phyloP scores from a whole-genome alignment of 23 red algal genomes.

The Gracilaria domingensis region DNA sequence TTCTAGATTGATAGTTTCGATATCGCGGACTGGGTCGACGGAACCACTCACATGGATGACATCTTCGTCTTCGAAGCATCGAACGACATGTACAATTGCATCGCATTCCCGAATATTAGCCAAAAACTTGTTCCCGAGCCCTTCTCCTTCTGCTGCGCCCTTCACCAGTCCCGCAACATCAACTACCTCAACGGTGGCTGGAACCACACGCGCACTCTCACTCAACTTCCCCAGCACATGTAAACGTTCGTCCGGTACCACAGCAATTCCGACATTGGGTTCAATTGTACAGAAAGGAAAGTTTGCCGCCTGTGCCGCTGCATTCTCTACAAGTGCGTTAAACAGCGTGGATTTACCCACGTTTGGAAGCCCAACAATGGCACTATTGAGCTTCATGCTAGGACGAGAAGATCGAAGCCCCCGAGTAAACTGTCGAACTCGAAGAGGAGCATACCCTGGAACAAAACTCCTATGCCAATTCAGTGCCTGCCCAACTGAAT shows the following conservation, averaged over 20 bases:
- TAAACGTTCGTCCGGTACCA: conserved; percentile 93
- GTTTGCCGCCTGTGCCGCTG: conserved; percentile 90
- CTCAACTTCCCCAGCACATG: conserved; percentile 69
- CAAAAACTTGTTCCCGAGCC: conserved; percentile 97
- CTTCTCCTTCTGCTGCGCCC: conserved; percentile 95
- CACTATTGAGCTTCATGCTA: conserved; percentile 95
- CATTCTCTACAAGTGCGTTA: conserved; percentile 95
- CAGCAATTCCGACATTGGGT: conserved; percentile 95
- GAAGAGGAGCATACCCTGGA: background rate
- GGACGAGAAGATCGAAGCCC: conserved; percentile 41
- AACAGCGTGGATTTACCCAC: conserved; percentile 96
- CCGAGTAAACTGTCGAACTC: conserved; percentile 5
- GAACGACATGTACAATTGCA: conserved; percentile 97
- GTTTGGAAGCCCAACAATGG: conserved; percentile 92
- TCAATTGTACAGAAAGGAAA: conserved; percentile 99
- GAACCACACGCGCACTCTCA: conserved; percentile 75
- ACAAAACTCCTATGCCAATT: background rate
- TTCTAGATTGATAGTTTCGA: conserved; percentile 96
- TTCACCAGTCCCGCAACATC: conserved; percentile 97
- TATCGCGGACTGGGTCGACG: conserved; percentile 93
- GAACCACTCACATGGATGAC: conserved; percentile 94
- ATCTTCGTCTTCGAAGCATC: conserved; percentile 96
- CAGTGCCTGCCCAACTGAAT: background rate
- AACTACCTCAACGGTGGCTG: conserved; percentile 92
- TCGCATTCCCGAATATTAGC: conserved; percentile 98